These are phyloP conservation scores for Paraconiothyrium sp. DNA, from an alignment of 2,329 filamentous ascomycete genomes.

Conservation along the genomic window DNA sequence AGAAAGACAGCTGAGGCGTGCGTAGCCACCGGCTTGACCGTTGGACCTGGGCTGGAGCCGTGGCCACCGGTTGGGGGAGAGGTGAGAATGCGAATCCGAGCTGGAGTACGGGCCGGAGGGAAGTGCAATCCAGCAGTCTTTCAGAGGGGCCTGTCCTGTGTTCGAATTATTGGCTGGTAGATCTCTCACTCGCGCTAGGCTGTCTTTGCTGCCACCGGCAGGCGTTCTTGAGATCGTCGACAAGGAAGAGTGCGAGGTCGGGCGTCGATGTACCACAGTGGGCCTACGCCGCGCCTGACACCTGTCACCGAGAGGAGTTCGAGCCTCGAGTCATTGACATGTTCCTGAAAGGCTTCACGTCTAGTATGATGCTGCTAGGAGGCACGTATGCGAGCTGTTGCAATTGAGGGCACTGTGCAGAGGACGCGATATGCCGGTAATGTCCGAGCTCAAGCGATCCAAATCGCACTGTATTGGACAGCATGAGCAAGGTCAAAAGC, in stretches of 20 bases:
- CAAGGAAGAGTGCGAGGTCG: constrained; percentile 15
- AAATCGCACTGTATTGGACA: background rate
- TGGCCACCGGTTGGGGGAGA: constrained; percentile 10
- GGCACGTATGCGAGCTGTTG: constrained; percentile 4
- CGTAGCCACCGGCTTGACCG: constrained; percentile 21
- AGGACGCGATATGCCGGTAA: background rate
- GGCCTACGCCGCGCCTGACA: constrained; percentile 1
- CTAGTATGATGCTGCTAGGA: background rate
- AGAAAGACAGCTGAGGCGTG: constrained; percentile 1
- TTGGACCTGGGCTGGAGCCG: constrained; percentile 11
- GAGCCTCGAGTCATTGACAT: background rate
- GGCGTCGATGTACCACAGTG: background rate
- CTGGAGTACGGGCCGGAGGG: constrained; percentile 14
- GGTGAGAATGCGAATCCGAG: constrained; percentile 34
- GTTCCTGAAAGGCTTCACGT: background rate
- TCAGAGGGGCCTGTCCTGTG: constrained; percentile 19
- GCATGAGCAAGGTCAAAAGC: constrained; percentile 9
- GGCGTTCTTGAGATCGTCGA: constrained; percentile 18
- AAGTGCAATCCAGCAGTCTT: constrained; percentile 19
- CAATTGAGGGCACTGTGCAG: background rate
- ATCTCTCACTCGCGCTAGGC: constrained; percentile 27
- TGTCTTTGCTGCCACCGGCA: constrained; percentile 21
- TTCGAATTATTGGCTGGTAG: constrained; percentile 28
- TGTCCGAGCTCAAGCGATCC: background rate
- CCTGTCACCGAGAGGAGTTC: background rate